Percentiles rank a stretch among this genome's conserved stretches.
phyloP scores from a whole-genome alignment of 2,329 filamentous ascomycete species.

The Aspergillus sp. region DNA sequence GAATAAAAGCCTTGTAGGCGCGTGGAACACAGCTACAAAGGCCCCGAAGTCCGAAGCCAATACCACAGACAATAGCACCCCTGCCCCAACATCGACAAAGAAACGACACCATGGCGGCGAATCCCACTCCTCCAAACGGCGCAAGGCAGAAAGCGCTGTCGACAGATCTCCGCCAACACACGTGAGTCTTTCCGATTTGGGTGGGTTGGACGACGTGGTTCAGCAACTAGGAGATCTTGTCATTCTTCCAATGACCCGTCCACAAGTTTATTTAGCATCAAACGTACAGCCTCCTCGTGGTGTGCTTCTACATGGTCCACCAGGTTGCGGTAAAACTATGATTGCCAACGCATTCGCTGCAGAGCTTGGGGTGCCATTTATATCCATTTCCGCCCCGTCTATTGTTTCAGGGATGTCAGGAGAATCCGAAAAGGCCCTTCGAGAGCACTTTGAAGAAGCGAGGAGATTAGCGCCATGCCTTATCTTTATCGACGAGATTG shows the following conservation, averaged over 20 bases:
- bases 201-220: conserved; percentile 73
- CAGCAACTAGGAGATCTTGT: conserved; percentile 68
- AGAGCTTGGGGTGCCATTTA: conserved; percentile 72
- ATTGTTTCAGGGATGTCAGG: conserved; percentile 85
- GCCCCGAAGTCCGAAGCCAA: conserved; percentile 31
- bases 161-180: conserved; percentile 67
- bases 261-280: conserved; percentile 64
- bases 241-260: conserved; percentile 69
- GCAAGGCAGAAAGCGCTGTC: conserved; percentile 58
- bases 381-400: conserved; percentile 77
- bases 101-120: conserved; percentile 65
- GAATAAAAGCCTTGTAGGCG: conserved; percentile 64
- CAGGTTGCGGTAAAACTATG: conserved; percentile 84
- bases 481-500: conserved; percentile 89
- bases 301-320: conserved; percentile 77
- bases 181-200: conserved; percentile 69
- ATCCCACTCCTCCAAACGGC: conserved; percentile 61
- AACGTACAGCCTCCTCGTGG: conserved; percentile 71
- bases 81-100: conserved; percentile 44
- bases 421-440: conserved; percentile 82
- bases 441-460: conserved; percentile 85
- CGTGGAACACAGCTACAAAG: conserved; percentile 52
- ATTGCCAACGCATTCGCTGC: conserved; percentile 78
- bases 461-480: conserved; percentile 82
- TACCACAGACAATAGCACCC: conserved; percentile 23